phyloP scores from a whole-genome alignment of 805 yeast genomes.

The Hanseniaspora mollemarum region DNA sequence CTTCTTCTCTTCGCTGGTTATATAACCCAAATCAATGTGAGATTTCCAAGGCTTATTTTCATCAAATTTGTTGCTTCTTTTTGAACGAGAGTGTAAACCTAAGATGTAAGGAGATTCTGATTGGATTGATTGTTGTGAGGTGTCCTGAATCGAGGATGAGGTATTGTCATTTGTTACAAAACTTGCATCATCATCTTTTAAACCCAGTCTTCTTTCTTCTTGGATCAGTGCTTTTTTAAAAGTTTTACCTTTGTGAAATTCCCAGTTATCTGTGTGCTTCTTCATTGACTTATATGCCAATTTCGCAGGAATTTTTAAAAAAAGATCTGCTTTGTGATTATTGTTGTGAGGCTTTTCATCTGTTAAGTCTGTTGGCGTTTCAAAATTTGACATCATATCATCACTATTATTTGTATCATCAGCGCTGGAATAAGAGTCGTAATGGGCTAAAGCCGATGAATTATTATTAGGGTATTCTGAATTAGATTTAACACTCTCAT shows the following conservation, averaged over 20 bases:
- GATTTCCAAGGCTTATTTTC: conserved; percentile 92
- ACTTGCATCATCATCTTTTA: not conserved
- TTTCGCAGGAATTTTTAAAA: conserved; percentile 11
- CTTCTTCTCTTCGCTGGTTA: conserved; percentile 61
- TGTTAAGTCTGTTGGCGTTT: not conserved
- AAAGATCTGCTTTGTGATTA: conserved; percentile 1
- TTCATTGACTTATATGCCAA: conserved; percentile 6
- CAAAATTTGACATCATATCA: not conserved
- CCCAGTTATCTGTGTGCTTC: conserved; percentile 10
- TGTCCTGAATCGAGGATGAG: not conserved
- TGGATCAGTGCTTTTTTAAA: not conserved
- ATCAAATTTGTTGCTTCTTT: conserved; percentile 43
- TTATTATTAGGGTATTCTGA: not conserved
- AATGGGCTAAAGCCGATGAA: not conserved
- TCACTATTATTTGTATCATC: not conserved
- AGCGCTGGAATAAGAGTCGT: not conserved
- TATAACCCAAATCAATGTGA: conserved; percentile 47
- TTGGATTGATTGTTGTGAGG: not conserved
- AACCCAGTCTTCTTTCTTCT: not conserved
- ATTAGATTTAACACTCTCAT: not conserved
- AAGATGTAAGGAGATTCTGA: conserved; percentile 3
- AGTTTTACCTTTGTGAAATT: conserved; percentile 2
- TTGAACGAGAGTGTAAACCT: conserved; percentile 3
- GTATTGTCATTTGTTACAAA: not conserved
- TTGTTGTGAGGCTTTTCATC: not conserved